Evolutionary conservation across 768 basidiomycete genomes (phyloP).

Genomic region (Paxillus involutus): DNA sequence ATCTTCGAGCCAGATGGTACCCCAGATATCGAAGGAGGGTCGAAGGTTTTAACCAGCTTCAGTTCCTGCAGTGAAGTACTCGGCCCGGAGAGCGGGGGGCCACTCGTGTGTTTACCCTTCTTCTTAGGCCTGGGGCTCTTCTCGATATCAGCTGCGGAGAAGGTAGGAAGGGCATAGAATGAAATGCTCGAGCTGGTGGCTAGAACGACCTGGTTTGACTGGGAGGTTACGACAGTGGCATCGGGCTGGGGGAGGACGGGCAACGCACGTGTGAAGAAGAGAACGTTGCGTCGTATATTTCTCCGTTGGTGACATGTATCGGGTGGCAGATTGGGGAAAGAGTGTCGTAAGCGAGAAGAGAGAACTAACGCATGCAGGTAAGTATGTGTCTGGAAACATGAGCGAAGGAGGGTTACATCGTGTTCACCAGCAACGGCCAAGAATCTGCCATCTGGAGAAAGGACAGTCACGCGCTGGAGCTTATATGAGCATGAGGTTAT

Average conservation of each 20-base stretch:
- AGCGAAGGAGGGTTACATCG: slow-evolving; percentile 45
- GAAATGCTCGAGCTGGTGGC: slow-evolving; percentile 63
- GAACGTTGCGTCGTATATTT: slow-evolving; percentile 88
- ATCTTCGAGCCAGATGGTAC: slow-evolving; percentile 39
- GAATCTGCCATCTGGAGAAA: slow-evolving; percentile 68
- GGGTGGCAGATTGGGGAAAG: slow-evolving; percentile 48
- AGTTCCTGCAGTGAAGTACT: slow-evolving; percentile 24
- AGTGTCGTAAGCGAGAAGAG: slow-evolving; percentile 64
- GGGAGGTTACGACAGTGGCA: background rate
- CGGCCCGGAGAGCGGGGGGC: slow-evolving; percentile 33
- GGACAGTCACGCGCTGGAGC: slow-evolving; percentile 75
- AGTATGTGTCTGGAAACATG: slow-evolving; percentile 5
- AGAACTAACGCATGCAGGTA: slow-evolving; percentile 42
- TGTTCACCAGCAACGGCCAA: slow-evolving; percentile 74
- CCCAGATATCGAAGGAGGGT: slow-evolving; percentile 51
- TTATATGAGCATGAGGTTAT: slow-evolving; percentile 6
- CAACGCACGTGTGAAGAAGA: slow-evolving; percentile 57
- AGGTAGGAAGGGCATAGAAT: slow-evolving; percentile 56
- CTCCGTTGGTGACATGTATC: slow-evolving; percentile 59
- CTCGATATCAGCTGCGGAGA: slow-evolving; percentile 6
- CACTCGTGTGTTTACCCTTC: slow-evolving; percentile 32
- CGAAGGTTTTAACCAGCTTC: slow-evolving; percentile 49
- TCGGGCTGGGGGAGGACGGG: background rate
- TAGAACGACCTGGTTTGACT: slow-evolving; percentile 53
- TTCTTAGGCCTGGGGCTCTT: slow-evolving; percentile 28